Base-by-base conservation (phyloP, 352 stramenopile species). In the Pythium aphanidermatum region DNA sequence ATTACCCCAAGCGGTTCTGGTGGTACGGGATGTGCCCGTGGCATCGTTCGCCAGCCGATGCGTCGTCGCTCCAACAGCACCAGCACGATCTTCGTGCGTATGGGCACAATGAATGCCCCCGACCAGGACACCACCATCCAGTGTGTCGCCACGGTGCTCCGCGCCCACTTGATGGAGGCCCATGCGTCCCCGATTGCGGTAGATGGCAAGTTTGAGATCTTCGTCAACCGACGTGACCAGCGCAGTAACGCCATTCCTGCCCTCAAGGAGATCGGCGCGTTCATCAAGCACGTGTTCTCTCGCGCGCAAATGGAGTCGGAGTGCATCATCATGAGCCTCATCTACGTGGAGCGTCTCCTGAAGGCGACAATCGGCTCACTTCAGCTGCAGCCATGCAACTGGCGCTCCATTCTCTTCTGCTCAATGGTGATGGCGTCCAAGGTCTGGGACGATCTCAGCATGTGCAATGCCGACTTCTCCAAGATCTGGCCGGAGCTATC, bases 391-490 rank as follows among this genome's bases (percentile, higher is more conserved):
- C 56, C 74, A 2, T 57, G 64, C 44, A 98, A 98, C 67, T 98
- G 94, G 94, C 82, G 89, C 44, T 92, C 88, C 10, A 70, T 98
- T 23, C 60, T 98, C 2, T 98, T 98, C 55, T 95, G 85, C 38
- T 96, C 85, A 11, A 98, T 98, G 92, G 85, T 98, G 24, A 91
- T 98, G 65, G 82, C 91, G 0, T 97, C 83, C 10, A 98, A 98
- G 59, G 95, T 98, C 21, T 98, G 95, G 93, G 95, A 98, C 59
- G 95, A 98, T 57, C 62, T 98, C 23, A 95, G 73, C 60, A 98
- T 98, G 94, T 98, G 91, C 69, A 98, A 98, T 63, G 86, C 81
- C 12, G 95, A 98, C 66, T 98, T 98, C 51, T 92, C 74, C 47
- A 95, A 97, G 65, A 86, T 98, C 40, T 93, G 70, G 63, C 85